Base-by-base conservation (phyloP, 306 rosid species). In the Quercus dentata region DNA sequence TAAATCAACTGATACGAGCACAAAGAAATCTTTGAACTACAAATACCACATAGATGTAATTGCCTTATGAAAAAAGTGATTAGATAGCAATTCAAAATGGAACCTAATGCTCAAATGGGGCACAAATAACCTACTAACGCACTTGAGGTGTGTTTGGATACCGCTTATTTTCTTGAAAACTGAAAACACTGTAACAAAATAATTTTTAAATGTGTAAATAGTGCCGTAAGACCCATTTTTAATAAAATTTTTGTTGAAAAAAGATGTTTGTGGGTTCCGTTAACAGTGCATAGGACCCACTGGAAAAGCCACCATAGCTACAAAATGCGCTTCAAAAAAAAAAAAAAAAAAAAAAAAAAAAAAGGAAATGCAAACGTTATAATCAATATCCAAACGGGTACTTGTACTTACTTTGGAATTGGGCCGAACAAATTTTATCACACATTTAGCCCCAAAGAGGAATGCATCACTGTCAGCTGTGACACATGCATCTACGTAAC, bases 381-480 rank as follows among this genome's bases (percentile, higher is more conserved):
- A 25, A 25, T 25, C 27, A 25, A 2, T 25, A 25, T 25, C 27
- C 27, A 25, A 25, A 25, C 27, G 27, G 27, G 27, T 25, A 25
- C 27, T 27, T 49, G 65, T 51, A 76, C 91, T 86, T 83, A 90
- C 99, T 85, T 83, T 92, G 77, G 90, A 84, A 81, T 88, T 92
- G 67, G 93, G 76, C 52, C 38, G 67, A 80, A 95, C 78, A 83
- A 78, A 79, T 83, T 95, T 95, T 83, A 95, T 89, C 27, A 95
- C 76, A 57, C 93, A 89, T 58, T 85, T 90, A 33, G 94, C 98
- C 65, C 98, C 99, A 84, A 79, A 93, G 72, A 95, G 92, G 82
- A 95, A 91, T 54, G 97, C 96, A 88, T 93, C 98, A 82, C 97
- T 91, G 77, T 95, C 98, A 57, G 91, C 78, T 63, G 96, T 91